These are phyloP conservation scores for Colletotrichum higginsianum DNA, from an alignment of 2,329 filamentous ascomycete genomes.

Conservation along the genomic window DNA sequence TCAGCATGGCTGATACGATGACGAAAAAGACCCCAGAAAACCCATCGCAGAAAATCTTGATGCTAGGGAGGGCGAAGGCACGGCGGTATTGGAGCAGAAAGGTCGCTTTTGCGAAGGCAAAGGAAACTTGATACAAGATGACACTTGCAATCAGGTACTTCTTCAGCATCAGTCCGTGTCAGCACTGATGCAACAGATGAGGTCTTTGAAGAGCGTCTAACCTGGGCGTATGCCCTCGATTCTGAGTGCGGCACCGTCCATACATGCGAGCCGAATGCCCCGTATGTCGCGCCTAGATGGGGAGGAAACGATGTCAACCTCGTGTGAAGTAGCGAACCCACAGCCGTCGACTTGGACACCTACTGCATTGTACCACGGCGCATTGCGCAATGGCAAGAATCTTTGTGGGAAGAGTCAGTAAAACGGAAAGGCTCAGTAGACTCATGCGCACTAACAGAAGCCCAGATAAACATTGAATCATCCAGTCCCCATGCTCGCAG, in stretches of 20 bases:
- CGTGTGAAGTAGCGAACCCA: not conserved
- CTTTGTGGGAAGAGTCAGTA: not conserved
- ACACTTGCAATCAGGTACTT: constrained; percentile 40
- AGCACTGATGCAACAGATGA: constrained; percentile 4
- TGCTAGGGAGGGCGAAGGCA: constrained; percentile 44
- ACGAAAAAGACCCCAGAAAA: constrained; percentile 4
- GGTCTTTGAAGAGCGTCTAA: not conserved
- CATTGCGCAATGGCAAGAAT: not conserved
- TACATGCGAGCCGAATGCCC: not conserved
- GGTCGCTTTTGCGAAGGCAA: constrained; percentile 52
- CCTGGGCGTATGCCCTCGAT: not conserved
- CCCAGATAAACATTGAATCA: constrained; percentile 39
- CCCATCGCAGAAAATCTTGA: constrained; percentile 27
- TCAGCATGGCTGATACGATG: not conserved
- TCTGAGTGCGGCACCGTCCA: not conserved
- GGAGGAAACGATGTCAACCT: not conserved
- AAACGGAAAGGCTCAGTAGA: not conserved
- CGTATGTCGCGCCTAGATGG: not conserved
- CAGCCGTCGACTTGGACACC: not conserved
- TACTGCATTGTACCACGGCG: not conserved
- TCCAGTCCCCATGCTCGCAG: constrained; percentile 47
- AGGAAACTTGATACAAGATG: constrained; percentile 49
- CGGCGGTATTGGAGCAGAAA: constrained; percentile 56
- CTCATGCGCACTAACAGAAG: not conserved
- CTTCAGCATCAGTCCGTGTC: not conserved